phyloP scores from a whole-genome alignment of 805 yeast genomes.

The Hermanozyma aechmeae region DNA sequence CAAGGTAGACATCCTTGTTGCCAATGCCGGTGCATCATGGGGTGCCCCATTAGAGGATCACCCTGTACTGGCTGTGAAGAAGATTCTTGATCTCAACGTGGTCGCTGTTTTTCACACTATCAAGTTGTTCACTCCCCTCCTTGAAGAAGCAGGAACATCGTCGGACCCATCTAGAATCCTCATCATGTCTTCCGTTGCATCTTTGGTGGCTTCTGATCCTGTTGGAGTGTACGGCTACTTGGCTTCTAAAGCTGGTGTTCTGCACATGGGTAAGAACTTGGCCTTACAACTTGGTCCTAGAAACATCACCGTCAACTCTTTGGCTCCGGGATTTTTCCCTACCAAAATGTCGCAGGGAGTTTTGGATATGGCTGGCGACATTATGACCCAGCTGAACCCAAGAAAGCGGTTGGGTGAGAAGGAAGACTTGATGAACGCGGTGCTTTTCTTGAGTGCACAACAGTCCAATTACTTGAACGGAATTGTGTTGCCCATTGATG shows the following conservation, averaged over 20 bases:
- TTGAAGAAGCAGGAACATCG: slow-evolving; percentile 40
- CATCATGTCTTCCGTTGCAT: slow-evolving; percentile 61
- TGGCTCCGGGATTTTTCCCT: slow-evolving; percentile 76
- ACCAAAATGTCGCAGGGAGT: slow-evolving; percentile 66
- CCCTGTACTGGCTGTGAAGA: slow-evolving; percentile 51
- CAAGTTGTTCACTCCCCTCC: slow-evolving; percentile 51
- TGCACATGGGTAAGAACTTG: slow-evolving; percentile 54
- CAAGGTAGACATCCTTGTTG: slow-evolving; percentile 53
- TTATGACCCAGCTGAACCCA: slow-evolving; percentile 44
- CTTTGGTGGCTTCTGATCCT: slow-evolving; percentile 33
- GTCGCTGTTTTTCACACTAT: slow-evolving; percentile 61
- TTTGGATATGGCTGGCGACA: slow-evolving; percentile 40
- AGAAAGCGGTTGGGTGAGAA: slow-evolving; percentile 52
- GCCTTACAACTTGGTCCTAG: slow-evolving; percentile 60
- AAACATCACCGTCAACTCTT: slow-evolving; percentile 57
- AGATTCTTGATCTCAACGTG: slow-evolving; percentile 55
- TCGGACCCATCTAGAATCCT: slow-evolving; percentile 58
- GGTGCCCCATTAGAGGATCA: slow-evolving; percentile 56
- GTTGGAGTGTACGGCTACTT: slow-evolving; percentile 62
- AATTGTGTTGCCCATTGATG: slow-evolving; percentile 58
- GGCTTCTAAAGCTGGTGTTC: slow-evolving; percentile 70
- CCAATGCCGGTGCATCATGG: slow-evolving; percentile 79
- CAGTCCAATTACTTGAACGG: slow-evolving; percentile 61
- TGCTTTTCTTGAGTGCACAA: slow-evolving; percentile 44
- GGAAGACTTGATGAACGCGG: slow-evolving; percentile 48